Base-by-base conservation (phyloP, 768 basidiomycete species). In the Scleroderma bovista region DNA sequence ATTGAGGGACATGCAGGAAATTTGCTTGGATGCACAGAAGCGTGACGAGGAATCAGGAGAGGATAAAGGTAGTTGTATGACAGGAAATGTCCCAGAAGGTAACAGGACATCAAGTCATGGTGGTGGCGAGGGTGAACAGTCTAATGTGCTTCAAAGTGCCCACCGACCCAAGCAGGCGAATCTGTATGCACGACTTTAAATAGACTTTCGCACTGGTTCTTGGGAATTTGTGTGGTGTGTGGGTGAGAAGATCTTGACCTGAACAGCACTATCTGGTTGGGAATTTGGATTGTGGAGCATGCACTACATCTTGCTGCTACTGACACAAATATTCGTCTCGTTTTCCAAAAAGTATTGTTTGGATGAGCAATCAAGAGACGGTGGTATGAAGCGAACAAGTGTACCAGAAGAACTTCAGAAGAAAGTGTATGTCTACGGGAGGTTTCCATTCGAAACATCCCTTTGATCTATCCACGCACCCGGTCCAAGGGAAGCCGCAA, bases 1-100 rank as follows among this genome's bases (percentile, higher is more conserved):
- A 15, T 62, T 97, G 55, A 61, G 72, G 47, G 84, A 91, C 55
- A 89, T 95, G 84, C 73, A 76, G 56, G 53, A 60, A 6, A 65
- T 86, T 19, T 87, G 82, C 49, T 51, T 61, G 6, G 48, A 48
- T 6, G 52, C 43, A 0, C 34, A 44, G 20, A 51, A 50, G 36
- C 16, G 36, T 12, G 52, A 19, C 15, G 36, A 62, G 19, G 43
- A 55, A 16, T 10, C 8, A 11, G 42, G 38, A 39, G 38, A 20
- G 20, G 38, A 19, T 7, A 17, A n/a, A 11, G 16, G 19, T 10
- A 39, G 19, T 6, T 10, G 38, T 19, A 39, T 6, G 6, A 24
- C 15, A 17, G 17, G 10, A 10, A 33, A 33, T 20, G 40, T 41
- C 3, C 3, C 13, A 3, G 12, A 36, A 6, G 34, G 34, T 10